Base-by-base conservation (phyloP, 169 alveolate species). In the Cryptosporidium ryanae region DNA sequence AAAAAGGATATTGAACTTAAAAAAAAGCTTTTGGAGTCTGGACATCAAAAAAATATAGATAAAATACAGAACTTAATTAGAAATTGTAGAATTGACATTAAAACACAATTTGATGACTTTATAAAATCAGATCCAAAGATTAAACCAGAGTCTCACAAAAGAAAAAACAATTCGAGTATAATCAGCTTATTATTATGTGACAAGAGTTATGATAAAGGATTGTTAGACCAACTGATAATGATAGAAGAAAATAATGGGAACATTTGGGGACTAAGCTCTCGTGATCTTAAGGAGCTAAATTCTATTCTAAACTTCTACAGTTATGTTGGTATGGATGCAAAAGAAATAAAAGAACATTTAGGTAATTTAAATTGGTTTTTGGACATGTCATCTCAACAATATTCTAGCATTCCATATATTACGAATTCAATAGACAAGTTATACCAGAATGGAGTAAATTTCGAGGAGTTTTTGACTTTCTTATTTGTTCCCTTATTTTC, bases 171-270 rank as follows among this genome's bases (percentile, higher is more conserved):
- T 61, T 55, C 63, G 64, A 55, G 71, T 32, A 76, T 76, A 43
- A 76, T 76, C 27, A 46, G 44, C 15, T 44, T 76, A 38, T 57
- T 76, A 18, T 44, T 55, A 25, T 76, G 87, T 61, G 87, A 76
- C 13, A 29, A 59, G 4, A 34, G 18, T 44, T 76, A 59, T 27
- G 71, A 76, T 32, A 55, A 55, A 76, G 43, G 46, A 13, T 59
- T 25, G 10, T 21, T 76, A 31, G 71, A 76, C 13, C 87, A 76
- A 44, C 32, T 76, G 48, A 31, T 59, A 18, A 59, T 55, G 68
- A 76, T 76, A 8, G 87, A 76, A 59, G 87, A 76, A 38, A 59
- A 71, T 34, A 76, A 76, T 76, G 87, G 15, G 63, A 76, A 76
- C 25, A 76, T 76, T 18, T 76, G 87, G 87, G 87, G 87, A 3